These are phyloP conservation scores for Trichosanthes truncata DNA, from an alignment of 306 rosid genomes.

Conservation along the genomic window DNA sequence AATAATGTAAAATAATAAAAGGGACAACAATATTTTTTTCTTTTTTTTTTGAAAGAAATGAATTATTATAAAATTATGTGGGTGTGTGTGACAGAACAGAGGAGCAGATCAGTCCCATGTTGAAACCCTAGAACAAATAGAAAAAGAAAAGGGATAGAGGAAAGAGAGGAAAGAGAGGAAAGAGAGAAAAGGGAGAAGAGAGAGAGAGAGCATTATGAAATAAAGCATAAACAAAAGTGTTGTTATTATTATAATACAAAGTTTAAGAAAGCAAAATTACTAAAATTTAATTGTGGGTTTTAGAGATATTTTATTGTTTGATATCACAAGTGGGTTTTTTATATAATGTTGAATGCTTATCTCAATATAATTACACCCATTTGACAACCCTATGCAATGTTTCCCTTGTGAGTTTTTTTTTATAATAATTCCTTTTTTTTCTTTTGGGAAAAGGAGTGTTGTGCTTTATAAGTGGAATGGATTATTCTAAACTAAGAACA, in stretches of 20 bases:
- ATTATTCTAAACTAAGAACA: not conserved
- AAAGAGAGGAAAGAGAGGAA: not conserved
- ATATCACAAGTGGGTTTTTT: not conserved
- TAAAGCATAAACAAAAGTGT: not conserved
- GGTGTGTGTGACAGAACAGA: not conserved
- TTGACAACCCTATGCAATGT: not conserved
- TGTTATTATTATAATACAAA: constrained; percentile 1
- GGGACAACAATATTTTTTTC: not conserved
- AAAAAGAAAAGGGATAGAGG: not conserved
- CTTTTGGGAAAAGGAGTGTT: not conserved
- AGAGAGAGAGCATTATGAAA: not conserved
- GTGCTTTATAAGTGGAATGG: not conserved
- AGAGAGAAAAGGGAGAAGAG: too few species aligned
- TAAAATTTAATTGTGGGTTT: not conserved
- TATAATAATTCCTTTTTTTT: not conserved
- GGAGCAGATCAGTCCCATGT: not conserved
- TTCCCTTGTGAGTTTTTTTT: not conserved
- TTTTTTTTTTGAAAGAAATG: not conserved
- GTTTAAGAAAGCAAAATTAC: not conserved
- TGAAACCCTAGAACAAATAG: constrained; percentile 11
- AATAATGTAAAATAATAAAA: constrained; percentile 16
- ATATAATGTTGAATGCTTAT: not conserved
- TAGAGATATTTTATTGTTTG: not conserved
- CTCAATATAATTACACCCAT: constrained; percentile 8
- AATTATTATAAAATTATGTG: not conserved